Evolutionary conservation across 495 filamentous ascomycete species (phyloP), one percentile per base, ranked within the genome.

Genomic region (Coniosporium apollinis): DNA sequence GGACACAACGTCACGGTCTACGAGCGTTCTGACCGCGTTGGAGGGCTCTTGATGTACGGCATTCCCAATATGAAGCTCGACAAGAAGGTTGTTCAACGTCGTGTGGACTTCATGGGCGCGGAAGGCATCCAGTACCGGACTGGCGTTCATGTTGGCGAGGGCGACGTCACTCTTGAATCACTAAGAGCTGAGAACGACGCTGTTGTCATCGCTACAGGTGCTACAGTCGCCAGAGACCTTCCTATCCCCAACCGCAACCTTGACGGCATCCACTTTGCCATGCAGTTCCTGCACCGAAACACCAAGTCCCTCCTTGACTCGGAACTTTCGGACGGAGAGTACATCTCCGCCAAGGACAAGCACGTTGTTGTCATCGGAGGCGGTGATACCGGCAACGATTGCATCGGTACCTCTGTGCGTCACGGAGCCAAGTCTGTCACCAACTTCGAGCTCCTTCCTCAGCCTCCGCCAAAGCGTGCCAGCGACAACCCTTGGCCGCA

Each of bases 51-150:
- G 48, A 99, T 99, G 89, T 78, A 99, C 53, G 89, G 89, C 45
- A 99, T 99, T 42, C 89, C 89, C 31, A 99, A 99, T 69, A 99
- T 99, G 89, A 99, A 99, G 67, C 76, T 99, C 19, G 89, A 99
- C 69, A 99, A 99, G 70, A 83, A 82, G 52, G 70, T 99, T 38
- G 89, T 99, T 33, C 83, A 96, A 67, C 81, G 89, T 33, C 80
- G 89, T 50, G 83, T 89, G 15, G 79, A 99, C 58, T 79, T 99
- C 58, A 93, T 99, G 85, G 80, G 79, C 34, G 74, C 74, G 8
- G 89, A 99, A 59, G 91, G 89, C 22, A 59, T 96, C 52, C 65
- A 72, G 36, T 94, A 92, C 54, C 73, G 79, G 48, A 79, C 83
- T 19, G 70, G 74, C 44, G 69, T 78, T 29, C 56, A 75, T 19